These are phyloP conservation scores for Syncephalastrum monosporum DNA, from an alignment of 371 early-diverging fungal genomes.

Conservation along the genomic window DNA sequence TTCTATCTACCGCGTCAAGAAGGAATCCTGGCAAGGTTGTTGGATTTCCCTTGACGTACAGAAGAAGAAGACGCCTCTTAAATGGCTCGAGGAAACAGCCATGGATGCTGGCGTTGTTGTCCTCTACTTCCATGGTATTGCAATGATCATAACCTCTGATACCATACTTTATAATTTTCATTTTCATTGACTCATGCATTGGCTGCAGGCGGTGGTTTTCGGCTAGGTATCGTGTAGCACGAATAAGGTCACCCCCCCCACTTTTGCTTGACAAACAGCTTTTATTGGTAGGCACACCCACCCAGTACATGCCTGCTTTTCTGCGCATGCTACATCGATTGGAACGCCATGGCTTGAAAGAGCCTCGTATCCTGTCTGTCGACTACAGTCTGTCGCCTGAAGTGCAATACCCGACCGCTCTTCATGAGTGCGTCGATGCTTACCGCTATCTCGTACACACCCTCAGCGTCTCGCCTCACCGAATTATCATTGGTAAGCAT, in stretches of 20 bases:
- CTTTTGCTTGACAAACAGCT: background rate
- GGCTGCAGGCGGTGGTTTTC: slow-evolving; percentile 25
- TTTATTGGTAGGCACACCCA: slow-evolving; percentile 13
- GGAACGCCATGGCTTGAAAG: slow-evolving; percentile 4
- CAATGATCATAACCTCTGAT: background rate
- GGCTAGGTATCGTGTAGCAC: slow-evolving; percentile 6
- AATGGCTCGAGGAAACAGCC: slow-evolving; percentile 10
- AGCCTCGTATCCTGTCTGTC: slow-evolving; percentile 20
- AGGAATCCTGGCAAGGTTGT: slow-evolving; percentile 14
- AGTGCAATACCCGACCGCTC: slow-evolving; percentile 22
- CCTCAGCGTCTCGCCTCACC: slow-evolving; percentile 21
- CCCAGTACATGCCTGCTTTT: slow-evolving; percentile 19
- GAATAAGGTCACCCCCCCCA: background rate
- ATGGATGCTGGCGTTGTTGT: slow-evolving; percentile 14
- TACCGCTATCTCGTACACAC: slow-evolving; percentile 31
- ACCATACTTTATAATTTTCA: background rate
- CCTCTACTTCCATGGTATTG: slow-evolving; percentile 25
- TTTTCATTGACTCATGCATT: background rate
- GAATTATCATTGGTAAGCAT: slow-evolving; percentile 29
- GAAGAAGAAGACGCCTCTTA: slow-evolving; percentile 2
- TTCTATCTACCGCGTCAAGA: slow-evolving; percentile 10
- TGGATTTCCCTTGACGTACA: slow-evolving; percentile 16
- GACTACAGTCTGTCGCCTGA: slow-evolving; percentile 28
- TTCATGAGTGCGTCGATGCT: slow-evolving; percentile 27
- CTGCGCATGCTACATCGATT: slow-evolving; percentile 11